Conservation (phyloP, 1,139 yeast genomes). For the Debaryomycetaceae sp. region DNA sequence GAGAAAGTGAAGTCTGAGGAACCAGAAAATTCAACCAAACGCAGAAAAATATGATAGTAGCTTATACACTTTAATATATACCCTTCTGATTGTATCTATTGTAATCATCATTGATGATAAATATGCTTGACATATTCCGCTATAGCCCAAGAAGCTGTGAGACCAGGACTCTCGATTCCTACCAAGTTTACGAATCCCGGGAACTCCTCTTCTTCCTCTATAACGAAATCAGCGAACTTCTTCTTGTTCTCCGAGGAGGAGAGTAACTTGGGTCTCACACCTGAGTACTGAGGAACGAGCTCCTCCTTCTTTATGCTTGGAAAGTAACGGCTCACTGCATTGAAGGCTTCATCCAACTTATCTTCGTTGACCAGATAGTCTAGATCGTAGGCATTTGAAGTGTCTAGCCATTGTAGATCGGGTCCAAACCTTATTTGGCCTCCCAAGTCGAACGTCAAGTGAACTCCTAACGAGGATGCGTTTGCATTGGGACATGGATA, state of each 20-base stretch:
- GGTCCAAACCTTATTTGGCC: conserved; percentile 86
- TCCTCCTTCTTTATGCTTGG: conserved; percentile 52
- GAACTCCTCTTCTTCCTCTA: conserved; percentile 58
- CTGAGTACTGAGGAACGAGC: conserved; percentile 68
- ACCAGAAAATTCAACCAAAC: conserved; percentile 3
- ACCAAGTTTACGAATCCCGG: conserved; percentile 78
- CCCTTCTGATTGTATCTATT: background rate
- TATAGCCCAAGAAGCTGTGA: conserved; percentile 78
- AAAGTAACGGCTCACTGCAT: conserved; percentile 60
- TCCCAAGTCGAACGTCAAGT: conserved; percentile 77
- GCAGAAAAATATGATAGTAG: background rate
- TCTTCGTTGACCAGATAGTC: conserved; percentile 46
- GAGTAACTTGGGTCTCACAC: conserved; percentile 75
- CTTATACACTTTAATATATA: background rate
- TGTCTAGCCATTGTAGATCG: conserved; percentile 76
- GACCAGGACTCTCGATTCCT: conserved; percentile 89
- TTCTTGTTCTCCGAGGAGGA: conserved; percentile 37
- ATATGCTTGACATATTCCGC: conserved; percentile 63
- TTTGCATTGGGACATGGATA: conserved; percentile 81
- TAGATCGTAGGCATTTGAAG: conserved; percentile 27
- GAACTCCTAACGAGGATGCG: conserved; percentile 79
- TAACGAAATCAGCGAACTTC: conserved; percentile 68
- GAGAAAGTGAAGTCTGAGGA: conserved; percentile 17
- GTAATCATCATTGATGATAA: conserved; percentile 17
- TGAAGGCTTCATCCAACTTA: conserved; percentile 53